Base-by-base conservation (phyloP, 169 alveolate genomes). In the Cryptosporidium ubiquitum region DNA sequence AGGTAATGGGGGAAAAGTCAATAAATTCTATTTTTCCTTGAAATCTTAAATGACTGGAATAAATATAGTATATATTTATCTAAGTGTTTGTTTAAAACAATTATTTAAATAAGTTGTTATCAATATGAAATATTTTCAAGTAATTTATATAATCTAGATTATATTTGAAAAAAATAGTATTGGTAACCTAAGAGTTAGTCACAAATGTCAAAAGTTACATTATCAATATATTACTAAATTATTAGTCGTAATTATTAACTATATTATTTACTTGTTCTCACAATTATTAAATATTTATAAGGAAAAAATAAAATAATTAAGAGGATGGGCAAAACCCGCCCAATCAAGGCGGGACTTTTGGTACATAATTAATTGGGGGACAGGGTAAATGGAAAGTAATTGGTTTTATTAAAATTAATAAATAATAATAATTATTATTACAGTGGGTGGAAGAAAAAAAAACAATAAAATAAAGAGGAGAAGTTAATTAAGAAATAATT, bases 341-440 rank as follows among this genome's bases (percentile, higher is more conserved):
- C 44, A 47, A 35, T 49, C 60, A 70, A 70, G 84, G 84, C 84
- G 84, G 84, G 84, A 44, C 84, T 33, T 42, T 70, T 55, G 40
- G 68, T 64, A 64, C 42, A 64, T 64, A 12, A 23, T 49, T 33
- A 39, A 37, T 70, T 70, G 84, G 84, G 84, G 84, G 69, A 70
- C 66, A 70, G 66, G 29, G 49, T 49, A 49, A 47, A 70, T 39
- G 31, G 20, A 70, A 49, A 69, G 58, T 69, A 70, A 42, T 70
- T 42, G 47, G n/a, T 49, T 64, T 47, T 47, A 47, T 31, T n/a
- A 64, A 31, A 20, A 55, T n/a, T 23, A 55, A 1, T 23, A 55
- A 9, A 1, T 23, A 20, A 55, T 55, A 16, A 20, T 20, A 7
- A 64, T n/a, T n/a, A 33, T 26, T 31, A 23, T 7, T 64, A 3